These are phyloP conservation scores for Oryza punctata DNA, from an alignment of 176 grass and related monocot species.

Conservation along the genomic window DNA sequence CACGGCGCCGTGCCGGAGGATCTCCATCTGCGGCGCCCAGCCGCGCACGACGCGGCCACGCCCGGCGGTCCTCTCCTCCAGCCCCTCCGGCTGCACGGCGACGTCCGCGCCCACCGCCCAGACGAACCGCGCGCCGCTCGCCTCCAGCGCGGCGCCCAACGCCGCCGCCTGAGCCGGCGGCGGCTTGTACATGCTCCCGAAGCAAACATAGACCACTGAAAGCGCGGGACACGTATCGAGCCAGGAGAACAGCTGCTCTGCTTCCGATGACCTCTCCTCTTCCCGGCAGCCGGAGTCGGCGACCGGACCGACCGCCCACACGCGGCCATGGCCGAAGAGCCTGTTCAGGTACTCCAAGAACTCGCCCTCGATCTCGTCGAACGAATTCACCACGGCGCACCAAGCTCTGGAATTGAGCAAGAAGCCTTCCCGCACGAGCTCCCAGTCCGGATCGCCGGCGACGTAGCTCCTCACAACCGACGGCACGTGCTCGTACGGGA, in stretches of 20 bases:
- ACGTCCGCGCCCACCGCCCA: constrained; percentile 11
- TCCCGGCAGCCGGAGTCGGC: background rate
- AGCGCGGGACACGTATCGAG: constrained; percentile 30
- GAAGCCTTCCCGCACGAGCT: constrained; percentile 49
- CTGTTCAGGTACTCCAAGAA: constrained; percentile 39
- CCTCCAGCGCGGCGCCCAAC: constrained; percentile 41
- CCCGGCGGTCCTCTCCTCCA: constrained; percentile 22
- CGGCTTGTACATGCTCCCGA: constrained; percentile 54
- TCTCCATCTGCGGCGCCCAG: constrained; percentile 52
- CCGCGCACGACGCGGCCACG: constrained; percentile 40
- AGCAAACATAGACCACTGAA: constrained; percentile 58
- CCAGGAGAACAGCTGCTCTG: constrained; percentile 35
- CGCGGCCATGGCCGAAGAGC: constrained; percentile 25
- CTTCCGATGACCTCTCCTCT: constrained; percentile 7
- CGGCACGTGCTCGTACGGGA: constrained; percentile 43
- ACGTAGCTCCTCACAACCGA: constrained; percentile 36
- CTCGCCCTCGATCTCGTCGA: constrained; percentile 39
- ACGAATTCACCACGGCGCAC: constrained; percentile 47
- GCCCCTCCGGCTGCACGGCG: constrained; percentile 10
- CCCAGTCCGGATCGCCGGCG: constrained; percentile 52
- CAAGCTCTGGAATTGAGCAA: constrained; percentile 44
- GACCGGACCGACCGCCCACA: constrained; percentile 57
- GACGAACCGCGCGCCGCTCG: constrained; percentile 38
- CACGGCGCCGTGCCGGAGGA: constrained; percentile 26
- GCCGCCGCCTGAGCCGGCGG: constrained; percentile 31